Conservation (phyloP, 1,139 yeast species). For the Diutina mesorugosa region DNA sequence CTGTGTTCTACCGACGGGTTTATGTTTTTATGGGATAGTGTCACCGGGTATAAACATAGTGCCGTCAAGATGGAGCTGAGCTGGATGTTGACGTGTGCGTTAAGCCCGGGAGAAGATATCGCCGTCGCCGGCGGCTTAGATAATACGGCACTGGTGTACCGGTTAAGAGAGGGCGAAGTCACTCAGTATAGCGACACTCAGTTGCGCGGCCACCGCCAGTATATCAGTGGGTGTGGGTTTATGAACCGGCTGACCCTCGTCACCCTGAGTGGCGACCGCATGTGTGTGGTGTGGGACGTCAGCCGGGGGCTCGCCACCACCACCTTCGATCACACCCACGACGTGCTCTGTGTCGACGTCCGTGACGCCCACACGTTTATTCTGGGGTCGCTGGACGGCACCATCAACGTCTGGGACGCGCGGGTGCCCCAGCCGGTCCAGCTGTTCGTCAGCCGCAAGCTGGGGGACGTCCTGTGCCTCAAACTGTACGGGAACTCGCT, state of each 20-base stretch:
- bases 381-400: slow-evolving; percentile 70
- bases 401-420: slow-evolving; percentile 60
- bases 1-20: slow-evolving; percentile 85
- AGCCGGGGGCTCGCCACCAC: slow-evolving; percentile 39
- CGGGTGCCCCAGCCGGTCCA: slow-evolving; percentile 42
- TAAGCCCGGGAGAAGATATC: slow-evolving; percentile 54
- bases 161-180: slow-evolving; percentile 16
- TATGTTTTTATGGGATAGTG: slow-evolving; percentile 73
- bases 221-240: slow-evolving; percentile 66
- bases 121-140: slow-evolving; percentile 74
- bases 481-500: slow-evolving; percentile 52
- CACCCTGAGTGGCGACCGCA: slow-evolving; percentile 78
- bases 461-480: slow-evolving; percentile 53
- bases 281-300: slow-evolving; percentile 74
- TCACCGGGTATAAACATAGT: slow-evolving; percentile 57
- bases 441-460: slow-evolving; percentile 34
- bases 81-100: slow-evolving; percentile 71
- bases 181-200: neutral
- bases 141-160: slow-evolving; percentile 63
- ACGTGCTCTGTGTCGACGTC: slow-evolving; percentile 42
- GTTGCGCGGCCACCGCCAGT: slow-evolving; percentile 11
- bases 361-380: slow-evolving; percentile 27
- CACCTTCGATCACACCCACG: slow-evolving; percentile 73
- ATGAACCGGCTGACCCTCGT: slow-evolving; percentile 36
- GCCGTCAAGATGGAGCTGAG: slow-evolving; percentile 61